phyloP scores from a whole-genome alignment of 768 basidiomycete species.

The Neoboletus magnificus region DNA sequence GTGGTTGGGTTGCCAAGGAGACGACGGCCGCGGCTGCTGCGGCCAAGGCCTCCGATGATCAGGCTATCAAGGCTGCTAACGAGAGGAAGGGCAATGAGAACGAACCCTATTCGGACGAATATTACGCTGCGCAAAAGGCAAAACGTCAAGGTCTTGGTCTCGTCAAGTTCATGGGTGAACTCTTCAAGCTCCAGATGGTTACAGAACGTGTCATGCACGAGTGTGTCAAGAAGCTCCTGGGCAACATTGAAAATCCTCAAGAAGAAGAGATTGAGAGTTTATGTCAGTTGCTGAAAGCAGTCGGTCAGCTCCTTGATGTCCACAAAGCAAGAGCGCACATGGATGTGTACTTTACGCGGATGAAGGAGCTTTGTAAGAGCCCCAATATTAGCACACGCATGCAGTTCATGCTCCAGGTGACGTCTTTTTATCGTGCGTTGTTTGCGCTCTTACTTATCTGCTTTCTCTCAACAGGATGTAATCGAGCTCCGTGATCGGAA shows the following conservation, averaged over 20 bases:
- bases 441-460: not conserved
- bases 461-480: conserved; percentile 61
- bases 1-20: conserved; percentile 90
- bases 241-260: conserved; percentile 92
- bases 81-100: conserved; percentile 57
- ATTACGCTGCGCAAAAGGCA: conserved; percentile 94
- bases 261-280: conserved; percentile 98
- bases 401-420: conserved; percentile 92
- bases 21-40: conserved; percentile 85
- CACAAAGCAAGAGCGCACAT: conserved; percentile 79
- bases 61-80: conserved; percentile 68
- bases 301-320: conserved; percentile 80
- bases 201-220: conserved; percentile 98
- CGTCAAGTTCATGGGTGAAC: conserved; percentile 96
- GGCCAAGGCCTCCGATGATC: conserved; percentile 80
- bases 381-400: conserved; percentile 78
- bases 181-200: conserved; percentile 98
- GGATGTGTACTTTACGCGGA: conserved; percentile 90
- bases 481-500: conserved; percentile 82
- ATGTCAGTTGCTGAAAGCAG: conserved; percentile 88
- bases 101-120: conserved; percentile 90
- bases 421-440: conserved; percentile 20
- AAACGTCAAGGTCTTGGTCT: conserved; percentile 96
- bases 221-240: conserved; percentile 92
- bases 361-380: conserved; percentile 79